Evolutionary conservation across 2,329 filamentous ascomycete genomes (phyloP), one percentile per base, ranked within the genome.

Genomic region (Thermoascus crustaceus): DNA sequence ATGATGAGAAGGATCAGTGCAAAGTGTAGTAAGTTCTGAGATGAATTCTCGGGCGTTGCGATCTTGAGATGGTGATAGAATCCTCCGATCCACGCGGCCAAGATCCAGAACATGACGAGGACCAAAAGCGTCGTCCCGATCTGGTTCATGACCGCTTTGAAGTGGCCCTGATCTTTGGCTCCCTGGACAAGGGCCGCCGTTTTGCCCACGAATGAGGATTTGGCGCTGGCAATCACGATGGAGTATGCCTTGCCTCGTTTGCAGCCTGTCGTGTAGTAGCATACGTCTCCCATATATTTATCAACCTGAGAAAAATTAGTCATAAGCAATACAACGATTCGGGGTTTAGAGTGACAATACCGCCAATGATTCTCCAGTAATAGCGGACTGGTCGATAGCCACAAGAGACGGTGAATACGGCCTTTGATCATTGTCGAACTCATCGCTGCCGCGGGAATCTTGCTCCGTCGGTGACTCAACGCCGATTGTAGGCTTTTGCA

Each of bases 71-170:
- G 65, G 52, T 75, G 78, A 72, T 76, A 83, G 72, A 84, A 84
- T 53, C 77, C 79, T 55, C 80, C 79, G 45, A 83, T 78, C 80
- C 80, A 84, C 43, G 77, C 69, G 29, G 72, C 64, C 46, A 84
- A 67, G 54, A 83, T 81, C 69, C 72, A 83, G 63, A 80, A 78
- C 59, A 83, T 76, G 63, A 83, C 80, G 40, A 84, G 66, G 44
- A 83, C 78, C 48, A 84, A 68, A 33, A 84, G 69, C 42, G 75
- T 65, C 25, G 78, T 82, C 58, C 79, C 80, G 53, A 84, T 83
- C 48, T 72, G 78, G 72, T 83, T 78, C 80, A 83, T 83, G 67
- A 83, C 80, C 43, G 78, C 78, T 67, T 84, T 83, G 73, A 82
- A 81, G 60, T 82, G 77, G 62, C 79, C 80, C 57, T 80, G 76